These are phyloP conservation scores for Hypoxylon sp. DNA, from an alignment of 2,329 filamentous ascomycete species.

Conservation along the genomic window DNA sequence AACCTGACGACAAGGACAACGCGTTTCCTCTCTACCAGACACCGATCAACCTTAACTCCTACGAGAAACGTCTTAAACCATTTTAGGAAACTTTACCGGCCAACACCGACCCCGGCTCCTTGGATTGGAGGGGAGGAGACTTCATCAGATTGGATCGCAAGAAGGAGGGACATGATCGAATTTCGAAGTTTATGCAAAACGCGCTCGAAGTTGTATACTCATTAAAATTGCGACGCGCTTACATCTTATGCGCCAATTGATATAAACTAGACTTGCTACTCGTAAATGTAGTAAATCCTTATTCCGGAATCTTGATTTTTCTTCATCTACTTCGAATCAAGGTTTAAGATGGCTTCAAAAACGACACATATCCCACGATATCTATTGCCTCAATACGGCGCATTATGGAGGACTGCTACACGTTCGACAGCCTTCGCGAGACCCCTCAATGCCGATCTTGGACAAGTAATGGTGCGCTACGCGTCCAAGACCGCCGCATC, in stretches of 20 bases:
- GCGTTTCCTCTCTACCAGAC: constrained; percentile 4
- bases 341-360: constrained; percentile 59
- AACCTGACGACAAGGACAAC: constrained; percentile 25
- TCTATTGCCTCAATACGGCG: constrained; percentile 74
- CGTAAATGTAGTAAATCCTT: neutral
- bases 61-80: constrained; percentile 22
- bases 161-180: constrained; percentile 32
- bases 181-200: constrained; percentile 44
- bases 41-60: constrained; percentile 23
- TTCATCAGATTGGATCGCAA: constrained; percentile 36
- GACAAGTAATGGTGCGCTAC: constrained; percentile 55
- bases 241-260: constrained; percentile 24
- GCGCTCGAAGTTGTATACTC: constrained; percentile 12
- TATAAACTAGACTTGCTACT: constrained; percentile 16
- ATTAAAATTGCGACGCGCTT: constrained; percentile 29
- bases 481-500: constrained; percentile 53
- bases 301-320: constrained; percentile 7
- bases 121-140: constrained; percentile 19
- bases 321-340: constrained; percentile 6
- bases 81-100: constrained; percentile 29
- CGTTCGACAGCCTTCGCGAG: constrained; percentile 52
- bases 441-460: constrained; percentile 49
- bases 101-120: constrained; percentile 24
- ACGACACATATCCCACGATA: constrained; percentile 74
- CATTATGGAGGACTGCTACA: constrained; percentile 66